These are phyloP conservation scores for Hyphopichia homilentoma DNA, from an alignment of 805 yeast species.

Conservation along the genomic window DNA sequence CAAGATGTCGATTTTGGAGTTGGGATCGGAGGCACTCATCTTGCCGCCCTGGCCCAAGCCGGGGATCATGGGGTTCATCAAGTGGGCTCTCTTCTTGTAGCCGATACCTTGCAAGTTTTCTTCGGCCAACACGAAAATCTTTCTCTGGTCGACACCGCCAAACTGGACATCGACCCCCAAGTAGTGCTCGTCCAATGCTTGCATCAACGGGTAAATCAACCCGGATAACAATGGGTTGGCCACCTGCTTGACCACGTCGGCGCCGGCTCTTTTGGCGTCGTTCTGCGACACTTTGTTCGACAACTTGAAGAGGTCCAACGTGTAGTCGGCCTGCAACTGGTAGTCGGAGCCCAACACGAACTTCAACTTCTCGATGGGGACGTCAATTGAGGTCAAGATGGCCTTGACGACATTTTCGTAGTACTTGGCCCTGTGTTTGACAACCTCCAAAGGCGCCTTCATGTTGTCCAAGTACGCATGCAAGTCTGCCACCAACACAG, in stretches of 20 bases:
- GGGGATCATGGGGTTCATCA: conserved; percentile 99
- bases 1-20: conserved; percentile 88
- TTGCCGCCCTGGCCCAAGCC: conserved; percentile 96
- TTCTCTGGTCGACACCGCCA: conserved; percentile 99
- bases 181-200: conserved; percentile 92
- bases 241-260: conserved; percentile 98
- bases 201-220: conserved; percentile 96
- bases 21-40: conserved; percentile 99
- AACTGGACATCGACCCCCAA: conserved; percentile 89
- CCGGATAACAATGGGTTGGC: conserved; percentile 91
- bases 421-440: conserved; percentile 82
- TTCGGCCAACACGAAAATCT: conserved; percentile 94
- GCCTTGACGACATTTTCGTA: conserved; percentile 83
- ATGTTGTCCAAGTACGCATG: conserved; percentile 97
- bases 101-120: conserved; percentile 85
- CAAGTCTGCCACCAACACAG: conserved; percentile 86
- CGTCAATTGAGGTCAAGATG: conserved; percentile 79
- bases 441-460: conserved; percentile 96
- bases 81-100: conserved; percentile 95
- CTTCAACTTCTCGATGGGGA: conserved; percentile 82
- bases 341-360: conserved; percentile 89
- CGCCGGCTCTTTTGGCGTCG: conserved; percentile 98
- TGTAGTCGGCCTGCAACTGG: conserved; percentile 73
- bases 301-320: conserved; percentile 84
- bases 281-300: conserved; percentile 86